Percentiles rank a stretch among this genome's conserved stretches.
Evolutionary conservation across 495 filamentous ascomycete genomes (phyloP).

Genomic region (Cryomyces antarcticus): DNA sequence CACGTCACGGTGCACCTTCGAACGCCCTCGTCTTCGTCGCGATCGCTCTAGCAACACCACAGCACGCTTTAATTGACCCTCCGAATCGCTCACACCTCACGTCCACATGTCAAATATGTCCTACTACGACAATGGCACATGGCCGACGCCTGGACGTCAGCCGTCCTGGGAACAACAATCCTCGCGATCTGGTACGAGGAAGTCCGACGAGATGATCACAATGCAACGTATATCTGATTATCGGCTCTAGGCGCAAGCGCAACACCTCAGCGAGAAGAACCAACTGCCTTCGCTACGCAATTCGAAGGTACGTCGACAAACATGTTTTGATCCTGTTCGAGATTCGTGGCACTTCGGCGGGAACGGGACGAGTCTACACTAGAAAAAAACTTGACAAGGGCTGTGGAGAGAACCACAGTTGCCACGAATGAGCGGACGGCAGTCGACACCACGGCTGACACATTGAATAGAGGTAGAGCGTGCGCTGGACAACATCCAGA

Average conservation of each 20-base stretch:
- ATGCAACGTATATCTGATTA: neutral
- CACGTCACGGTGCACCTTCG: no score
- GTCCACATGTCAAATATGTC: conserved; percentile 33
- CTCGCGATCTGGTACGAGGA: conserved; percentile 59
- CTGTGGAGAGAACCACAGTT: no score
- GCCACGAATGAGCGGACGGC: no score
- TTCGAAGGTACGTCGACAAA: conserved; percentile 58
- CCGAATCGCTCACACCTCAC: no score
- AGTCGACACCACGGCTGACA: no score
- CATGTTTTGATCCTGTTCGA: no score
- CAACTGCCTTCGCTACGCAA: conserved; percentile 66
- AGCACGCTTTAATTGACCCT: no score
- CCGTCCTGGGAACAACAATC: conserved; percentile 67
- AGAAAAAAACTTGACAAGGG: no score
- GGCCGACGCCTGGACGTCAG: conserved; percentile 44
- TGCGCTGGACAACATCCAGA: conserved; percentile 83
- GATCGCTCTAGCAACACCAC: no score
- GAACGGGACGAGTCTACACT: no score
- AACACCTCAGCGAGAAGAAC: conserved; percentile 55
- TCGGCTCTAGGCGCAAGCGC: conserved; percentile 46
- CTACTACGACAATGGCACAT: conserved; percentile 79
- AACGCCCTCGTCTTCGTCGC: no score
- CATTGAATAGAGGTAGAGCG: conserved; percentile 66
- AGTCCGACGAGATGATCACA: neutral
- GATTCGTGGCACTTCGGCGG: no score